Conservation (phyloP, 441 rosid genomes). For the Bruguiera hainesii region DNA sequence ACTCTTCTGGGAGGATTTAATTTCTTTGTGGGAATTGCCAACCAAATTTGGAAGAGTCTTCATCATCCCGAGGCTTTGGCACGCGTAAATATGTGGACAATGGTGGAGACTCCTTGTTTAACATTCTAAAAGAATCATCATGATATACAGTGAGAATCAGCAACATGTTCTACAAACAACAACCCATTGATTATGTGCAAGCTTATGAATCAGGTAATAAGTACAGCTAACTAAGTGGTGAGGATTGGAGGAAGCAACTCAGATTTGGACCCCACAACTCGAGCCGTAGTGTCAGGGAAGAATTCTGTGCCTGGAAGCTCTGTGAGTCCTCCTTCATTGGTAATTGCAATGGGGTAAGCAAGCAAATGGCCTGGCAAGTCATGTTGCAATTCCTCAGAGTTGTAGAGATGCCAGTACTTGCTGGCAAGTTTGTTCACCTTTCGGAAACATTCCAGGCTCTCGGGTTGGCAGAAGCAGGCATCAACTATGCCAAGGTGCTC, state of each 20-base stretch:
- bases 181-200: too few relatives aligned
- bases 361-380: constrained; percentile 62
- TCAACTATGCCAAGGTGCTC: constrained; percentile 43
- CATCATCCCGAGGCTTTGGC: too few relatives aligned
- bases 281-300: constrained; percentile 53
- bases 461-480: constrained; percentile 37
- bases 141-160: too few relatives aligned
- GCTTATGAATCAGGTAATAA: too few relatives aligned
- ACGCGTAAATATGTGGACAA: too few relatives aligned
- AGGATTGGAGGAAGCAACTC: constrained; percentile 46
- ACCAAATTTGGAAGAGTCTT: too few relatives aligned
- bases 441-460: constrained; percentile 38
- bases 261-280: constrained; percentile 41
- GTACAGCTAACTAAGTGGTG: constrained; percentile 31
- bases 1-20: too few relatives aligned
- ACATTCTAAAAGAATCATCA: too few relatives aligned
- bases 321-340: constrained; percentile 28
- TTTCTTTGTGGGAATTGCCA: too few relatives aligned
- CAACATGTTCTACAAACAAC: too few relatives aligned
- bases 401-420: constrained; percentile 37
- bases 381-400: constrained; percentile 17
- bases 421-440: constrained; percentile 32
- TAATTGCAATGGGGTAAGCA: constrained; percentile 42
- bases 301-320: constrained; percentile 29
- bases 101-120: too few relatives aligned